phyloP scores from a whole-genome alignment of 371 early-diverging fungal genomes.

The Rhizopus delemar region DNA sequence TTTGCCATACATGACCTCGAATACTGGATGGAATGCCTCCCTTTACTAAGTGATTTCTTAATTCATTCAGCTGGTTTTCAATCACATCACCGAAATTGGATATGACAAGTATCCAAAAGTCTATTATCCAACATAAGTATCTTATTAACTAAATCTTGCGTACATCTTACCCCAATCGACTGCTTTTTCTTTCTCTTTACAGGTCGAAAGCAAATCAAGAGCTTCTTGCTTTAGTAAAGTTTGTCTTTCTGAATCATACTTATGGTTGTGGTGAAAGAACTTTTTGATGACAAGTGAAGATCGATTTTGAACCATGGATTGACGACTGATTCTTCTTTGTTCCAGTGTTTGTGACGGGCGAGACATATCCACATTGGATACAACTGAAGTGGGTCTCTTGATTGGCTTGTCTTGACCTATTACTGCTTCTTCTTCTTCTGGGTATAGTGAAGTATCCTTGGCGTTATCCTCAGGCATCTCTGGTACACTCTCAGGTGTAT shows the following conservation, averaged over 20 bases:
- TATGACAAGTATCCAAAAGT: conserved; percentile 39
- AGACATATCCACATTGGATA: conserved; percentile 7
- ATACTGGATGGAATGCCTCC: conserved; percentile 78
- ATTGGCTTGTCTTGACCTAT: conserved; percentile 14
- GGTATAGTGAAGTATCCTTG: conserved; percentile 12
- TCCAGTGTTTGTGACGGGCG: conserved; percentile 32
- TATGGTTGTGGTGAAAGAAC: conserved; percentile 52
- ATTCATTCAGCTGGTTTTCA: conserved; percentile 27
- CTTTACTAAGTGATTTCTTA: conserved; percentile 31
- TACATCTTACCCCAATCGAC: conserved; percentile 28
- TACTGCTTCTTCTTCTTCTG: not conserved
- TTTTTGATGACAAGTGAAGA: conserved; percentile 12
- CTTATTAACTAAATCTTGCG: too few species aligned
- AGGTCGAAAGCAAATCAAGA: conserved; percentile 15
- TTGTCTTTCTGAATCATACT: conserved; percentile 45
- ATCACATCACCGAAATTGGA: conserved; percentile 30
- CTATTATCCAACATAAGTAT: conserved; percentile 13
- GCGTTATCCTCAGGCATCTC: conserved; percentile 6
- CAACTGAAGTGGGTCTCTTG: conserved; percentile 16
- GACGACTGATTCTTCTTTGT: conserved; percentile 29
- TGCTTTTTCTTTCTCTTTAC: conserved; percentile 17
- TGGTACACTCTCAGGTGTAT: not conserved
- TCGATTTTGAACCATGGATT: not conserved
- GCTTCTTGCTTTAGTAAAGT: conserved; percentile 34
- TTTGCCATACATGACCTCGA: conserved; percentile 88